Percentiles rank a stretch among this genome's conserved stretches.
phyloP scores from a whole-genome alignment of 2,329 filamentous ascomycete genomes.

The Beauveria asiatica region DNA sequence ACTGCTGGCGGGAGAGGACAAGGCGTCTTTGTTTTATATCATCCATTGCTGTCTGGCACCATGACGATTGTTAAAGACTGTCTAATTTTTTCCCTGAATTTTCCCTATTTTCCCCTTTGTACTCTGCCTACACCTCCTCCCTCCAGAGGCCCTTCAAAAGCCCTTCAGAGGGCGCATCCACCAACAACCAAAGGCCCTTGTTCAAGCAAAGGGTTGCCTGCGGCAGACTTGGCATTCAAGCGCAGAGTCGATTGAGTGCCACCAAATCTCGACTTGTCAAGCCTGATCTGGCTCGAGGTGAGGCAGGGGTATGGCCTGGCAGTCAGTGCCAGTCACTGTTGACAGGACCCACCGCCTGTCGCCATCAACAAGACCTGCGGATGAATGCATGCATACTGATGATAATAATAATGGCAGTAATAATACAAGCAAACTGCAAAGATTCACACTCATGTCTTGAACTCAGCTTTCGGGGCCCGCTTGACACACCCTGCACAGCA shows the following conservation, averaged over 20 bases:
- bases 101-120: too few species aligned
- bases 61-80: too few species aligned
- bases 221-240: not conserved
- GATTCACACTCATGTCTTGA: not conserved
- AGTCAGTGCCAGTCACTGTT: not conserved
- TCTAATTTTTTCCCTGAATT: too few species aligned
- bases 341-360: not conserved
- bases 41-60: too few species aligned
- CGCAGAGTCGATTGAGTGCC: not conserved
- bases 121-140: too few species aligned
- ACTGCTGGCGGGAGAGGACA: too few species aligned
- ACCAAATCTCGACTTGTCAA: not conserved
- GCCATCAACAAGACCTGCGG: not conserved
- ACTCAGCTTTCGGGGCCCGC: not conserved
- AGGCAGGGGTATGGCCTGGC: not conserved
- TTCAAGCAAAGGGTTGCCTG: not conserved
- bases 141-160: too few species aligned
- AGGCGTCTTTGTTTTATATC: too few species aligned
- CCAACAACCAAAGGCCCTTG: too few species aligned
- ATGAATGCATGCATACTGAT: not conserved
- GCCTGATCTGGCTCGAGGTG: not conserved
- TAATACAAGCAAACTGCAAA: not conserved
- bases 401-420: not conserved
- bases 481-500: not conserved
- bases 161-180: too few species aligned